Evolutionary conservation across 2,329 filamentous ascomycete genomes (phyloP), one percentile per base, ranked within the genome.

Genomic region (Scopulariopsis brevicaulis): DNA sequence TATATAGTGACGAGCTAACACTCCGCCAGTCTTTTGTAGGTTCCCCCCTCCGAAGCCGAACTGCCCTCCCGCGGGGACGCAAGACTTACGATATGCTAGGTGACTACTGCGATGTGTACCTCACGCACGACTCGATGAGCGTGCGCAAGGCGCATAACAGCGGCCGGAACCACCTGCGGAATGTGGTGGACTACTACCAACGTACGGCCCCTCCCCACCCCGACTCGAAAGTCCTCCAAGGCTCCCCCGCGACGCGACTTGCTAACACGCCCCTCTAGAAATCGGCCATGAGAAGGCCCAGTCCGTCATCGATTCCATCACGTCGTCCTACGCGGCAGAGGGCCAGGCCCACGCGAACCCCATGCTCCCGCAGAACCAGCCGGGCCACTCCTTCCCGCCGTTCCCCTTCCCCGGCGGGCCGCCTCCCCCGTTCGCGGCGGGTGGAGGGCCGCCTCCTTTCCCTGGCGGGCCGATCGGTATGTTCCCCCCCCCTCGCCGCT

Each of bases 61-160:
- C 37, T 40, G 63, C 63, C 59, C 62, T 67, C 67, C 62, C 58
- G 65, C 56, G 56, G 34, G 56, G 37, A 35, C 57, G 56, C 60
- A 48, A 59, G 58, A 54, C 63, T 65, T 65, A 64, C 63, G 58
- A 63, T 53, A 60, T 64, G 67, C 56, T 48, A 75, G 73, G 92
- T 81, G 94, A 99, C 74, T 99, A 99, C 76, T 99, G 94, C 83
- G 94, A 99, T 87, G 94, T 99, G 73, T 99, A 99, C 82, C 88
- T 99, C 66, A 99, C 94, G 65, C 94, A 99, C 82, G 94, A 99
- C 81, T 96, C 91, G 53, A 97, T 97, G 93, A 96, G 91, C 75
- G 94, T 99, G 74, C 92, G 94, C 67, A 97, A 97, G 78, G 94
- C 94, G 55, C 94, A 99, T 75, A 99, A 99, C 79, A 88, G 85